Percentiles rank a stretch among this genome's conserved stretches.
Conservation (phyloP, 192 early-diverging fungal species). For the Geranomyces michiganensis region DNA sequence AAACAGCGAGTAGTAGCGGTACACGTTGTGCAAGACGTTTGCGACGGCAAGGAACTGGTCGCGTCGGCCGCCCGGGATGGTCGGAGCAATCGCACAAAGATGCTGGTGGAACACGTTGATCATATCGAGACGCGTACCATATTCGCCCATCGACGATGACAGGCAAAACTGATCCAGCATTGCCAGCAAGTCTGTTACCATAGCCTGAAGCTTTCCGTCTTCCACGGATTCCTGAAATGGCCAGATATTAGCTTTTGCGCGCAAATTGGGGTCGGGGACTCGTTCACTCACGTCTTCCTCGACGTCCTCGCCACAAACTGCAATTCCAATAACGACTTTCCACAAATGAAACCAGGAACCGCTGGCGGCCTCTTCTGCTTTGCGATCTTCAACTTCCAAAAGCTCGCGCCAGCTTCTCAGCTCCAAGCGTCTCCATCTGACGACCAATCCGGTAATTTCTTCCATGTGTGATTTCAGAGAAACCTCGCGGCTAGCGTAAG, state of each 20-base stretch:
- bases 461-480: constrained; percentile 73
- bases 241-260: too few relatives aligned
- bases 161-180: constrained; percentile 83
- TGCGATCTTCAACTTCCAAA: constrained; percentile 78
- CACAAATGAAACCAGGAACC: constrained; percentile 91
- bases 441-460: constrained; percentile 71
- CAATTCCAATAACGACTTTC: constrained; percentile 39
- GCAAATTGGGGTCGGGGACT: not conserved
- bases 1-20: constrained; percentile 84
- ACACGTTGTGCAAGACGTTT: constrained; percentile 70
- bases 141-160: constrained; percentile 77
- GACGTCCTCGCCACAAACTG: constrained; percentile 1
- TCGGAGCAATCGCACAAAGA: constrained; percentile 39
- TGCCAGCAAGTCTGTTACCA: constrained; percentile 41
- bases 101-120: constrained; percentile 66
- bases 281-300: not conserved
- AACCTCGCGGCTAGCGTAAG: constrained; percentile 78
- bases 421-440: constrained; percentile 91
- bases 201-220: not conserved
- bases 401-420: constrained; percentile 88
- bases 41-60: constrained; percentile 22
- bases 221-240: not conserved
- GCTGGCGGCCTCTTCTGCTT: constrained; percentile 63
- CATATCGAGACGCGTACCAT: constrained; percentile 72
- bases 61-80: constrained; percentile 1